phyloP scores from a whole-genome alignment of 108 stramenopile genomes.

The Nitzschia sp. region DNA sequence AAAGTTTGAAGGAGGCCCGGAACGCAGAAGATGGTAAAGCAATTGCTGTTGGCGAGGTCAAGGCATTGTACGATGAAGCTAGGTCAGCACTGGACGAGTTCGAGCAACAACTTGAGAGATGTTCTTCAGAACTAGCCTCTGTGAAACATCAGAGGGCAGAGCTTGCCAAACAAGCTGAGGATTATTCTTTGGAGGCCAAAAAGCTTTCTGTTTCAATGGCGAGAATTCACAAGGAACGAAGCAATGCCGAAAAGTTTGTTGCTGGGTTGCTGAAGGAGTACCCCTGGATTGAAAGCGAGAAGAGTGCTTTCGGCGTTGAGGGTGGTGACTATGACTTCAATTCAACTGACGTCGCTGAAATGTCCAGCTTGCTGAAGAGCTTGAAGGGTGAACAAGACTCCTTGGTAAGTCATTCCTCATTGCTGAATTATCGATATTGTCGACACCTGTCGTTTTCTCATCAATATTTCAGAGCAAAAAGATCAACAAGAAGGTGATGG shows the following conservation, averaged over 20 bases:
- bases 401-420: slow-evolving; percentile 46
- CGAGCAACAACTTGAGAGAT: slow-evolving; percentile 65
- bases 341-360: slow-evolving; percentile 62
- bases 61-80: slow-evolving; percentile 74
- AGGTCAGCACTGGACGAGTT: slow-evolving; percentile 64
- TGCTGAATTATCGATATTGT: not conserved
- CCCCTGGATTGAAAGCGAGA: slow-evolving; percentile 94
- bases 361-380: slow-evolving; percentile 60
- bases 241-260: slow-evolving; percentile 69
- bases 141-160: slow-evolving; percentile 54
- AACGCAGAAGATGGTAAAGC: slow-evolving; percentile 58
- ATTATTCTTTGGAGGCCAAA: slow-evolving; percentile 82
- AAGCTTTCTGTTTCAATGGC: slow-evolving; percentile 73
- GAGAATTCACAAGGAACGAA: slow-evolving; percentile 72
- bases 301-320: slow-evolving; percentile 89
- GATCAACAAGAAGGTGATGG: slow-evolving; percentile 99
- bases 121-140: slow-evolving; percentile 69
- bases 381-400: slow-evolving; percentile 83
- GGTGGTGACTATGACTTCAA: slow-evolving; percentile 96
- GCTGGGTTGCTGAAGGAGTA: slow-evolving; percentile 69
- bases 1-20: slow-evolving; percentile 59
- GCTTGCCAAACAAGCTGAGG: slow-evolving; percentile 67
- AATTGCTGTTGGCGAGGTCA: slow-evolving; percentile 79
- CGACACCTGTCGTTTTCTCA: slow-evolving; percentile 2
- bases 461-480: slow-evolving; percentile 68